Percentiles rank a stretch among this genome's conserved stretches.
Evolutionary conservation across 2,329 filamentous ascomycete genomes (phyloP).

Genomic region (Fusarium compactum): DNA sequence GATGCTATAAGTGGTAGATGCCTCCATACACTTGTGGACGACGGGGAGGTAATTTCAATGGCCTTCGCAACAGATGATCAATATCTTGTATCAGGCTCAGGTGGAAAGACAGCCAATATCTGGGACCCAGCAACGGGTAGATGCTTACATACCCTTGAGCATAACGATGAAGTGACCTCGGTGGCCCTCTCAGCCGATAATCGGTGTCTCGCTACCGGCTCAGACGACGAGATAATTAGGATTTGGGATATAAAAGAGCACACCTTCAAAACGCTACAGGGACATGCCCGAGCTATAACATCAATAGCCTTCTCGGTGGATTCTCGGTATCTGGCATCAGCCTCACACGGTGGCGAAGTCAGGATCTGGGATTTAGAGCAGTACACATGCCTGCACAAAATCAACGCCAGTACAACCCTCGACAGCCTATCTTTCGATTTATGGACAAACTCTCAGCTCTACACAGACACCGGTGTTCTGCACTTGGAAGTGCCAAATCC

Average conservation of each 20-base stretch:
- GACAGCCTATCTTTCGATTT: rapidly evolving
- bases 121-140: neutral
- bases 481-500: rapidly evolving
- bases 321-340: rapidly evolving
- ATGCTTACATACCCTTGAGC: rapidly evolving
- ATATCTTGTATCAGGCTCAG: neutral
- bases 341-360: rapidly evolving
- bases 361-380: rapidly evolving
- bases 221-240: rapidly evolving
- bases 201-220: rapidly evolving
- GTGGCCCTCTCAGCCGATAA: neutral
- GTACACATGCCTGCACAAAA: rapidly evolving
- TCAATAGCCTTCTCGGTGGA: neutral
- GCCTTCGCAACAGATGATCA: neutral
- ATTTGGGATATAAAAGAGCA: neutral
- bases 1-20: neutral
- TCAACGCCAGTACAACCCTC: rapidly evolving
- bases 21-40: neutral
- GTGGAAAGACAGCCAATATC: rapidly evolving
- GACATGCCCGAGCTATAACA: rapidly evolving
- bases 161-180: rapidly evolving
- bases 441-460: rapidly evolving
- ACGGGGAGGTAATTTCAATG: rapidly evolving
- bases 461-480: rapidly evolving
- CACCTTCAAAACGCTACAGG: rapidly evolving